A percentile compares a stretch with the other conserved stretches of the same genome.
phyloP scores from a whole-genome alignment of 2,329 filamentous ascomycete genomes.

The Drechmeria coniospora region DNA sequence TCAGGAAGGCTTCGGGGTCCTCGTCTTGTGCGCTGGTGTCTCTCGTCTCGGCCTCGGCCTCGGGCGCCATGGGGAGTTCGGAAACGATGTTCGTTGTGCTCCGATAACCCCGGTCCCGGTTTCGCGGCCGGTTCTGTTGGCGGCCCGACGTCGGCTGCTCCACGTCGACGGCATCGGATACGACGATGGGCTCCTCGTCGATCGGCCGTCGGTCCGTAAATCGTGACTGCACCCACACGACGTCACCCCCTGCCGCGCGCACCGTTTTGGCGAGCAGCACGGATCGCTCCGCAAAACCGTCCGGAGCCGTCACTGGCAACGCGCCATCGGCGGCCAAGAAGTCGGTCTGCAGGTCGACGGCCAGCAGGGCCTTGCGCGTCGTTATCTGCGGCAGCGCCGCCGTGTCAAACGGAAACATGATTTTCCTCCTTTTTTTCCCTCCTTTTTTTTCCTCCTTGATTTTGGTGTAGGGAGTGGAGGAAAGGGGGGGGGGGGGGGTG shows the following conservation, averaged over 20 bases:
- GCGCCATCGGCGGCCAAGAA: conserved; percentile 57
- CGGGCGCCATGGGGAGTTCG: not conserved
- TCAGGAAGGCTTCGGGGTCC: conserved; percentile 30
- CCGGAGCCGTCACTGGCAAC: conserved; percentile 47
- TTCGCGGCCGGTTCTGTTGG: not conserved
- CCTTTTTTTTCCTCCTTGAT: no score
- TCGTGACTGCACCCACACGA: conserved; percentile 75
- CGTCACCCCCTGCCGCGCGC: conserved; percentile 49
- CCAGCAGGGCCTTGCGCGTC: conserved; percentile 55
- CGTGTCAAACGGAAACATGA: conserved; percentile 42
- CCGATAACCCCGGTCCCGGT: conserved; percentile 4
- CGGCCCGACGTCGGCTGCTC: not conserved
- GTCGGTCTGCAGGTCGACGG: conserved; percentile 84
- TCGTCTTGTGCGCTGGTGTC: not conserved
- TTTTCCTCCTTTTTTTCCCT: not conserved
- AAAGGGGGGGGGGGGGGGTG: no score
- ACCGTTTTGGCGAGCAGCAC: conserved; percentile 55
- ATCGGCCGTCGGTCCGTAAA: conserved; percentile 48
- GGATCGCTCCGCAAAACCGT: conserved; percentile 52
- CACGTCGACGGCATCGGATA: conserved; percentile 16
- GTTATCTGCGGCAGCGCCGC: conserved; percentile 38
- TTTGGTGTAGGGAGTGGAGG: no score
- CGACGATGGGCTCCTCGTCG: conserved; percentile 36
- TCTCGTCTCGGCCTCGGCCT: conserved; percentile 1
- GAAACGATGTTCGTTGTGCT: no score